Evolutionary conservation across 768 basidiomycete species (phyloP), one percentile per base, ranked within the genome.

Genomic region (Auricularia cornea): DNA sequence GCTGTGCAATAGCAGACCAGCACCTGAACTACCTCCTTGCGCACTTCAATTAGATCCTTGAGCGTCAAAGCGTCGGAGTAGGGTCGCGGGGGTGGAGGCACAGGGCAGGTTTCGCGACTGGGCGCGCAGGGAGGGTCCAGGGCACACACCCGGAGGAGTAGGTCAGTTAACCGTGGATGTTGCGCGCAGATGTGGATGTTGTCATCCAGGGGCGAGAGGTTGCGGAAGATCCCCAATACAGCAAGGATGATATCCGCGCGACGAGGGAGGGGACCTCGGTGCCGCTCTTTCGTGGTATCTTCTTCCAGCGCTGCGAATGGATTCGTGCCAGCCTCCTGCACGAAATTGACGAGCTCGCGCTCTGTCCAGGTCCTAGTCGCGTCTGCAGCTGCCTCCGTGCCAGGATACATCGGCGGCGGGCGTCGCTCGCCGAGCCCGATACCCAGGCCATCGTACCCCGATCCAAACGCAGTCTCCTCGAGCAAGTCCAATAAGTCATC

Each of bases 401-500:
- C 63, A 5, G 65, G 62, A 20, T 28, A 57, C 1, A 16, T 10
- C 10, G 54, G 54, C 11, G 26, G 23, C 5, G 52, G 44, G 31
- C 16, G 32, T 41, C 30, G 32, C 20, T 59, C 62, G 51, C n/a
- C 63, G 62, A 57, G 28, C 11, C 54, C 54, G 20, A 57, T 30
- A 0, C 67, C 64, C 16, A 67, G 69, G 18, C 57, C 61, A 38
- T 74, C 72, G 51, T 74, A 73, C 3, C 82, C 81, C 33, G 75
- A 77, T 20, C 79, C 83, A 69, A 95, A 94, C 3, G 89, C 89
- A 57, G 82, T 74, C 63, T 96, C 93, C 71, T 94, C 89, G 54
- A 96, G 74, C 56, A 99, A 78, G 66, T 97, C 95, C 59, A 98
- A 76, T 30, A 92, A 73, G 69, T 98, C 95, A 61, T 92, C 88